Conservation (phyloP, 345 rosid species). For the Populus nigra region DNA sequence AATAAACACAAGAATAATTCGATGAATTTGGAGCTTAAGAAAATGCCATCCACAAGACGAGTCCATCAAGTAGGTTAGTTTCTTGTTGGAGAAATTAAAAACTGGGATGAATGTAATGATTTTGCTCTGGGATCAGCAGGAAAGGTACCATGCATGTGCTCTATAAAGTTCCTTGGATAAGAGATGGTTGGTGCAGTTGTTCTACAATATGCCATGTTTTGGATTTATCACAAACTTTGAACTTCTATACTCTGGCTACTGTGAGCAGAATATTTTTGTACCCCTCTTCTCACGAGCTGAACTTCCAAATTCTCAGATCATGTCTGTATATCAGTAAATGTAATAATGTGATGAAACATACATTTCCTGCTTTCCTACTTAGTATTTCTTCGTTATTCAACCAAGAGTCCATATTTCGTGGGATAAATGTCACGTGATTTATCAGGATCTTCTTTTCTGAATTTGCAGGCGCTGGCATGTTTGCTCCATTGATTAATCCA, state of each 20-base stretch:
- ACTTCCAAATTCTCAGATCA: not conserved
- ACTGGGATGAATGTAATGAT: not conserved
- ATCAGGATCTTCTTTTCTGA: constrained; percentile 6
- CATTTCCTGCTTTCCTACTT: not conserved
- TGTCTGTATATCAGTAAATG: not conserved
- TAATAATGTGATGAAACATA: not conserved
- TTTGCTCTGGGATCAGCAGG: not conserved
- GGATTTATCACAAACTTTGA: not conserved
- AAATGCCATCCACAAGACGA: not conserved
- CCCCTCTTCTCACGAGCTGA: not conserved
- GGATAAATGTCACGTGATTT: not conserved
- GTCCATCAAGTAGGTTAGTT: not conserved
- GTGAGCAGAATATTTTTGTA: not conserved
- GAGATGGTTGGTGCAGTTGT: not conserved
- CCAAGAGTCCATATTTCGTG: not conserved
- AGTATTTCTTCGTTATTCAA: not conserved
- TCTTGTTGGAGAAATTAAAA: not conserved
- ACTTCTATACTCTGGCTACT: not conserved
- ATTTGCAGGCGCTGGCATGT: constrained; percentile 72
- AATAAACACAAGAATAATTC: no score
- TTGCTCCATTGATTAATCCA: constrained; percentile 78
- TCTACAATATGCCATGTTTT: not conserved
- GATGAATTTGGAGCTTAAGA: not conserved
- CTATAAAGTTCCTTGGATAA: not conserved
- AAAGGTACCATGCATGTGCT: not conserved